Base-by-base conservation (phyloP, 2,329 filamentous ascomycete genomes). In the Lasiodiplodia sp. region DNA sequence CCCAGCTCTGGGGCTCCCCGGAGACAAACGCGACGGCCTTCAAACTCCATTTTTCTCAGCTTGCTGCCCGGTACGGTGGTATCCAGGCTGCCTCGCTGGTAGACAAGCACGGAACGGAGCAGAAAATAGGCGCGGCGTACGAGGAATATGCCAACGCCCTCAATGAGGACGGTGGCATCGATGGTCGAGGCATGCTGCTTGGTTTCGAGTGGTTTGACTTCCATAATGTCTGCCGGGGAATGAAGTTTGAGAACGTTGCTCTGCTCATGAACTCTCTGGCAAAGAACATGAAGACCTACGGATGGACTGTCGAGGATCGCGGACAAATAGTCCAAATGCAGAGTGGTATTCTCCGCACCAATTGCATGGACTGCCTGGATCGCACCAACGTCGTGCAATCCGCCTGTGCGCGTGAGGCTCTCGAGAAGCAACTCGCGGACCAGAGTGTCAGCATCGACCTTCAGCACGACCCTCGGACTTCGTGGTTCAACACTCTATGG, bases 341-440 rank as follows among this genome's bases (percentile, higher is more conserved):
- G 77, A 85, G 83, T 31, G 94, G 94, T 1, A 88, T 97, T 7
- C 79, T 98, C n/a, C 87, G 96, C 68, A 97, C 94, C 1, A 99
- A 99, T 76, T 99, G 96, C 79, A 98, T 99, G 96, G 96, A 99
- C 76, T 99, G 96, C 74, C 83, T 99, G 11, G 96, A 99, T 78
- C 89, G 96, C 25, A 99, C 96, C 2, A 98, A 98, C 73, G 94
- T 99, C 25, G 94, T 94, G 51, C 95, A 98, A 79, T 97, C 93
- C 75, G 96, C 94, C 0, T 94, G 94, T 77, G 96, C 88, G 5
- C 92, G 93, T 75, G 89, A 91, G 75, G 92, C 93, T 72, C 85
- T 99, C 2, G 93, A 97, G 72, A 78, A 86, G 38, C 93, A 97
- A 75, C 84, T 99, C 2, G 90, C 88, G 68, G 85, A 87, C 23